Evolutionary conservation across 2,329 filamentous ascomycete genomes (phyloP), one percentile per base, ranked within the genome.

Genomic region (Botrytis cinerea): DNA sequence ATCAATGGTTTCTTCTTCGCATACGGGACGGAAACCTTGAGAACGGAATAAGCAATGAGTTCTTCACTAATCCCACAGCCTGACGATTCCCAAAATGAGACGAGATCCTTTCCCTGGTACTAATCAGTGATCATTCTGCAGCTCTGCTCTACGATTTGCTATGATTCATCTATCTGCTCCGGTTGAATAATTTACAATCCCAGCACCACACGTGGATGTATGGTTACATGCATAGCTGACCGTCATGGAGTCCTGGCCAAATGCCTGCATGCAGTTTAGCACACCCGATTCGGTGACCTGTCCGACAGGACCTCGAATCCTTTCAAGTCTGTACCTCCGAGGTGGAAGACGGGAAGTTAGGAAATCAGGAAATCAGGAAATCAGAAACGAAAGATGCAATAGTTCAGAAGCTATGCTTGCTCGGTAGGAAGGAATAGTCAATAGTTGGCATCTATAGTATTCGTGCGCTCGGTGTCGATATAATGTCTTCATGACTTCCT

Each of bases 111-210:
- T 62, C 25, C 14, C 38, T 40, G 35, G 22, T 40, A 40, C 14
- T 62, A 54, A 68, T 28, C 46, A 68, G 35, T 68, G 66, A 57
- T 68, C 16, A 25, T 43, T 22, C 51, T 32, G 51, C 28, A 57
- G 51, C 51, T 57, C n/a, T 57, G 51, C 51, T 57, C n/a, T 67
- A n/a, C 35, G 32, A 54, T 54, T 67, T 67, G 64, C 46, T 40
- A 40, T 64, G 28, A 28, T 51, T n/a, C 63, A 51, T 28, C 18
- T 28, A 43, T 20, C 32, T 51, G 22, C 63, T 51, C 32, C 32
- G 32, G n/a, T 54, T 25, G 35, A 40, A 54, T 16, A 54, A 68
- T 54, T 54, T 68, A 38, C 35, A 68, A 54, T 48, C 64, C 64
- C 46, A 20, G 64, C 12, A 40, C 40, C 46, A 16, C 64, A 68